Evolutionary conservation across 129 eudicot species (phyloP), one percentile per base, ranked within the genome.

Genomic region (Arctium lappa): DNA sequence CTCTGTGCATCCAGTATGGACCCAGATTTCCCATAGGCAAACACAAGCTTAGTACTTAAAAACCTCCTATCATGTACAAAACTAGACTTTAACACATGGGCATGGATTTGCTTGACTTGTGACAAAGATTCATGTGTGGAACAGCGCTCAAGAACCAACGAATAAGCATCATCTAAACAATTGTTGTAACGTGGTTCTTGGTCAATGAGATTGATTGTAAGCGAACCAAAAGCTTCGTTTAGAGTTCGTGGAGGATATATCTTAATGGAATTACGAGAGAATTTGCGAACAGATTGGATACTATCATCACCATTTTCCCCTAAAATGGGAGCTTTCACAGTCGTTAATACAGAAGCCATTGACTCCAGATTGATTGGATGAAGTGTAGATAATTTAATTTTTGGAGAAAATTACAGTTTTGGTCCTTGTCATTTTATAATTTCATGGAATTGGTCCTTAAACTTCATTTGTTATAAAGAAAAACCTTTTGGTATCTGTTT

Each of bases 11-110:
- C 91, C 44, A 33, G 50, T 29, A 90, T 30, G 36, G 88, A 80
- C 89, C 97, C 89, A 48, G 88, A 88, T 83, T 92, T 95, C 76
- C 97, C 97, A 75, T 91, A 95, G 63, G 89, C 83, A 32, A 86
- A 83, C 76, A 95, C 93, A 36, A 95, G 89, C 77, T 95, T 95
- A 1, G 98, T 92, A 65, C 81, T 70, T 87, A 95, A 77, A 80
- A 95, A 95, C 40, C 75, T 77, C 6, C 22, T 73, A 42, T 87
- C 94, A 22, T 1, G 27, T 3, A 80, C 85, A 76, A 72, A 10
- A 74, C 30, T 12, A 1, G 87, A 88, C 77, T 93, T 95, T 12
- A 87, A 11, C 0, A 92, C 76, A 53, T 86, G 97, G 82, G 93
- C 44, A 75, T 95, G 97, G 42, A 95, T 77, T 87, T 95, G 97